Evolutionary conservation across 2,329 filamentous ascomycete genomes (phyloP).

Genomic region (Fusarium chuoi): DNA sequence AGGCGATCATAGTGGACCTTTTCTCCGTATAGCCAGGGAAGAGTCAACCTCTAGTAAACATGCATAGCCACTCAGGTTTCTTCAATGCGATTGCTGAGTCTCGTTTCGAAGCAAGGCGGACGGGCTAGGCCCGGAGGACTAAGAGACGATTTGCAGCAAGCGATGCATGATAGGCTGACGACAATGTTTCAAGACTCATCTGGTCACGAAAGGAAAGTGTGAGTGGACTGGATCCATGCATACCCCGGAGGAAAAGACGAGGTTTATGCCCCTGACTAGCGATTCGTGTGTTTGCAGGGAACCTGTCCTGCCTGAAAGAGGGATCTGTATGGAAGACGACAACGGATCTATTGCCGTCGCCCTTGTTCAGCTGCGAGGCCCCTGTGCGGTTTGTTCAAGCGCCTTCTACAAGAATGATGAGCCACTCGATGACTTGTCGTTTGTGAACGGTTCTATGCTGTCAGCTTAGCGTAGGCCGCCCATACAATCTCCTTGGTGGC

Average conservation of each 20-base stretch:
- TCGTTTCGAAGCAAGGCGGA: slow-evolving; percentile 54
- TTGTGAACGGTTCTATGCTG: slow-evolving; percentile 15
- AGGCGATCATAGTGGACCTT: slow-evolving; percentile 31
- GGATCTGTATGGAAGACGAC: slow-evolving; percentile 5
- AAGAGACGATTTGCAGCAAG: slow-evolving; percentile 30
- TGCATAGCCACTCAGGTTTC: slow-evolving; percentile 39
- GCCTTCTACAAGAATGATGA: slow-evolving; percentile 15
- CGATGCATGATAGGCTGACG: slow-evolving; percentile 46
- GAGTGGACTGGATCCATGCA: slow-evolving; percentile 36
- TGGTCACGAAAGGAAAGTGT: slow-evolving; percentile 41
- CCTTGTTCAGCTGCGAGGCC: slow-evolving; percentile 35
- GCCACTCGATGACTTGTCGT: slow-evolving; percentile 23
- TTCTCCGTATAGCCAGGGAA: slow-evolving; percentile 44
- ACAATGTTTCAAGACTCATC: slow-evolving; percentile 44
- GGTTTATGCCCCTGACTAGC: slow-evolving; percentile 42
- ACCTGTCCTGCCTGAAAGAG: slow-evolving; percentile 5
- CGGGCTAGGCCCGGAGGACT: slow-evolving; percentile 45
- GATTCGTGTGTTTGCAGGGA: slow-evolving; percentile 31
- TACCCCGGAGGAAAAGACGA: slow-evolving; percentile 33
- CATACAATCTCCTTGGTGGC: slow-evolving; percentile 25
- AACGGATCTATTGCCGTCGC: slow-evolving; percentile 10
- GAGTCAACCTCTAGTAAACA: slow-evolving; percentile 36
- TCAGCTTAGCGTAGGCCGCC: slow-evolving; percentile 43
- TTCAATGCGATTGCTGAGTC: slow-evolving; percentile 35
- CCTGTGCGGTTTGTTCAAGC: slow-evolving; percentile 13